Evolutionary conservation across 192 early-diverging fungal genomes (phyloP).

Genomic region (Coemansia sp.): DNA sequence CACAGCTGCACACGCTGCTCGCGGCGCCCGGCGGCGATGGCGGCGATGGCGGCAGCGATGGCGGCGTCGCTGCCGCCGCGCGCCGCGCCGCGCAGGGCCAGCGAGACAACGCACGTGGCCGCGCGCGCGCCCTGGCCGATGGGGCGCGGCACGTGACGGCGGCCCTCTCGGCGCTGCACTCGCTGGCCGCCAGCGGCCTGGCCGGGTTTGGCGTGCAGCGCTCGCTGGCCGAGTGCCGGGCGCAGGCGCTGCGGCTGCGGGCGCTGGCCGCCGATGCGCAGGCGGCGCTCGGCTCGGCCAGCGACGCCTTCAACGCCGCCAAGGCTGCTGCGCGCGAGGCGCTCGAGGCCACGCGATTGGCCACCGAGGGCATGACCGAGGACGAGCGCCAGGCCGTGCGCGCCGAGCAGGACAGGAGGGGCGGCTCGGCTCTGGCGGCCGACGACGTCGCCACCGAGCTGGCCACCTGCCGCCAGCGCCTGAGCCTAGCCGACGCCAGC

Average conservation of each 20-base stretch:
- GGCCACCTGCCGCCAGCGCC: slow-evolving; percentile 32
- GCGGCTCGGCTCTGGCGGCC: neutral
- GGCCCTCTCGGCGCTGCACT: slow-evolving; percentile 9
- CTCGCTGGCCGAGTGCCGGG: slow-evolving; percentile 7
- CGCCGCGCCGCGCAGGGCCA: slow-evolving; percentile 10
- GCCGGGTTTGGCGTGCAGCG: slow-evolving; percentile 9
- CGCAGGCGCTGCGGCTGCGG: slow-evolving; percentile 26
- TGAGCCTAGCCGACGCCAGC: slow-evolving; percentile 34
- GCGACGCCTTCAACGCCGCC: slow-evolving; percentile 43
- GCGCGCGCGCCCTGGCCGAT: slow-evolving; percentile 12
- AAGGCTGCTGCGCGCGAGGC: slow-evolving; percentile 48
- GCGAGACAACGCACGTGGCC: slow-evolving; percentile 13
- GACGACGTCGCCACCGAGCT: no score
- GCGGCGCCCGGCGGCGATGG: no score
- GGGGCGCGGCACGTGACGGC: neutral
- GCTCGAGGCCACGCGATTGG: slow-evolving; percentile 55
- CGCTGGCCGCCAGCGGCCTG: slow-evolving; percentile 7
- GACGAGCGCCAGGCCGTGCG: slow-evolving; percentile 48
- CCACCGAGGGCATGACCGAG: slow-evolving; percentile 54
- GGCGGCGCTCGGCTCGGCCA: slow-evolving; percentile 44
- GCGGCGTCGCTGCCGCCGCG: slow-evolving; percentile 19
- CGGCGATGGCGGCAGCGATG: no score
- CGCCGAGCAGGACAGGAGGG: slow-evolving; percentile 51
- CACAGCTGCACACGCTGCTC: slow-evolving; percentile 24
- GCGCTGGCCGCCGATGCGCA: slow-evolving; percentile 36